Conservation (phyloP, 2,329 filamentous ascomycete species). For the Lachnellula subtilissima region DNA sequence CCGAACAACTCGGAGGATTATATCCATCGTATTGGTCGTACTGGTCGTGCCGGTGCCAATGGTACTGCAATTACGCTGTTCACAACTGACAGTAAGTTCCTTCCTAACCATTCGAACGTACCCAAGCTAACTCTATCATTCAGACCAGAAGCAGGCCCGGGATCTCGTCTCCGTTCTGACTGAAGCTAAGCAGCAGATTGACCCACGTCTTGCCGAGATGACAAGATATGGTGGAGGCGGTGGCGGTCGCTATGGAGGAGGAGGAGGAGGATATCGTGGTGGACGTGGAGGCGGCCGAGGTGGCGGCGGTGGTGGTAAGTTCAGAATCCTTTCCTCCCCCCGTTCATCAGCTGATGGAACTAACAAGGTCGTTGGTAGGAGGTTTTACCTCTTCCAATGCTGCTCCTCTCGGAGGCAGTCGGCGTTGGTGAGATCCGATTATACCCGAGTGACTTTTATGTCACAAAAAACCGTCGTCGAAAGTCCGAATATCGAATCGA, state of each 20-base stretch:
- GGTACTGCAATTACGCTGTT: slow-evolving; percentile 98
- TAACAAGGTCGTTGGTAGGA: slow-evolving; percentile 37
- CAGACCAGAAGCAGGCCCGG: slow-evolving; percentile 91
- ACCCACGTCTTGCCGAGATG: slow-evolving; percentile 95
- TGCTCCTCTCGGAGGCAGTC: slow-evolving; percentile 50
- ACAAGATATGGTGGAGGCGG: slow-evolving; percentile 71
- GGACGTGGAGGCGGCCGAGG: slow-evolving; percentile 62
- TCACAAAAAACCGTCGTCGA: slow-evolving; percentile 4
- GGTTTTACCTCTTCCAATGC: slow-evolving; percentile 54
- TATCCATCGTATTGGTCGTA: slow-evolving; percentile 94
- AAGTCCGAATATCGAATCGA: slow-evolving; percentile 6
- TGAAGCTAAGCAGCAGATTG: slow-evolving; percentile 97
- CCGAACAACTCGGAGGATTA: slow-evolving; percentile 99
- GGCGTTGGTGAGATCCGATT: slow-evolving; percentile 46
- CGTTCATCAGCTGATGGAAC: slow-evolving; percentile 33
- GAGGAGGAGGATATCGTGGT: slow-evolving; percentile 41
- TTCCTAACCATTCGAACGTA: slow-evolving; percentile 5
- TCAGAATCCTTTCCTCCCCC: slow-evolving; percentile 17
- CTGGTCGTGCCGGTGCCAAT: slow-evolving; percentile 87
- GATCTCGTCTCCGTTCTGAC: slow-evolving; percentile 89
- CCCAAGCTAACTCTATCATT: slow-evolving; percentile 20
- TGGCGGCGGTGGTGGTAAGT: slow-evolving; percentile 39
- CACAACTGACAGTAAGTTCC: slow-evolving; percentile 92
- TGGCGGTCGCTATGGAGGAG: slow-evolving; percentile 18
- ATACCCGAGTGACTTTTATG: slow-evolving; percentile 15